Evolutionary conservation across 176 grass and related monocot genomes (phyloP), one percentile per base, ranked within the genome.

Genomic region (Avena insularis): DNA sequence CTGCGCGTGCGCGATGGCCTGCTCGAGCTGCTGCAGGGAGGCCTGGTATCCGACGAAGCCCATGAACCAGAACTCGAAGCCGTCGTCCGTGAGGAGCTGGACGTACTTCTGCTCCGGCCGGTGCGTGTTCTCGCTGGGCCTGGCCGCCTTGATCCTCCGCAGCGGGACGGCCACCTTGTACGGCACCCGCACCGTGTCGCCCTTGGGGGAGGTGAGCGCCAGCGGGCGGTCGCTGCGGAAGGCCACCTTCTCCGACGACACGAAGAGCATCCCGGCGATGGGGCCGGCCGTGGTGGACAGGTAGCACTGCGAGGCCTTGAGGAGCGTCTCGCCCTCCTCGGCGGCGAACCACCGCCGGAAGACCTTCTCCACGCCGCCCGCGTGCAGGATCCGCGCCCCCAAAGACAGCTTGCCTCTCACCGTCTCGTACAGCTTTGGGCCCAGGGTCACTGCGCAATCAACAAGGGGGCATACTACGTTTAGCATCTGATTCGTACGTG

Each of bases 1-100:
- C 47, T 76, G 91, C 27, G 82, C 47, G 25, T 62, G 77, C 57
- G 83, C 90, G 81, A 98, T 86, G 71, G 91, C 91, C 56, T 84
- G 81, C 81, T 88, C 83, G 25, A 98, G 86, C 14, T 87, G 86
- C 60, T 74, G 81, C 51, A 93, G 91, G 49, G 91, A 89, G 20
- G 85, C 86, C 77, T 93, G 87, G 49, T 85, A 90, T 19, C 83
- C 92, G 51, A 92, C 88, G 83, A 98, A 98, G 0, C 88, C 90
- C 93, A 98, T 88, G 84, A 98, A 98, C 95, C 95, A 98, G 89
- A 98, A 98, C 87, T 95, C 93, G 70, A 95, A 98, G 8, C 94
- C 90, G 83, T 98, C 95, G 59, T 87, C 84, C 0, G 93, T 93
- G 0, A 98, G 62, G 27, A 98, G 68, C 71, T 98, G 91, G 19